Percentiles rank a stretch among this genome's conserved stretches.
Evolutionary conservation across 129 eudicot species (phyloP).

Genomic region (Ambrosia trifida): DNA sequence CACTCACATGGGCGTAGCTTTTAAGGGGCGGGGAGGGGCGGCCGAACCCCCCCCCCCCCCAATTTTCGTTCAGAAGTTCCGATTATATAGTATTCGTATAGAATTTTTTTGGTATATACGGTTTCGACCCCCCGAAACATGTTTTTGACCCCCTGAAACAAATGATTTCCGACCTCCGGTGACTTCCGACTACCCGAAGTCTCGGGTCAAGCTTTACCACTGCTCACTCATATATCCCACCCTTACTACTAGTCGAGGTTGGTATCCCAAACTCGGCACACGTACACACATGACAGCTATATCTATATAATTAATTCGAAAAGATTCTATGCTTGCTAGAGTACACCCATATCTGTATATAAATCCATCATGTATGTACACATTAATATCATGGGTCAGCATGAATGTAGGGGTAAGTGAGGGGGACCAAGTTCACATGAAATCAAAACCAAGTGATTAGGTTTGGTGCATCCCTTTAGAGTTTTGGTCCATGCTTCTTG

Average conservation of each 20-base stretch:
- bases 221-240: not conserved
- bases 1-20: no score
- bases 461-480: not conserved
- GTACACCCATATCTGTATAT: not conserved
- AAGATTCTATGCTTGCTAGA: slow-evolving; percentile 2
- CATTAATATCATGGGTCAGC: slow-evolving; percentile 4
- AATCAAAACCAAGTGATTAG: not conserved
- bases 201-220: no score
- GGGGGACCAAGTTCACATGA: slow-evolving; percentile 9
- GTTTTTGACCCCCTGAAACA: no score
- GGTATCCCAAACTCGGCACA: not conserved
- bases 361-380: not conserved
- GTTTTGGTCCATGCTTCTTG: slow-evolving; percentile 11
- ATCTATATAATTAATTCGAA: not conserved
- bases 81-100: no score
- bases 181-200: no score
- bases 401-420: not conserved
- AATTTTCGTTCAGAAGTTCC: no score
- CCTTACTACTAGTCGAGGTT: not conserved
- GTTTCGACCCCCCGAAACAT: no score
- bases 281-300: not conserved
- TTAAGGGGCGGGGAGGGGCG: no score
- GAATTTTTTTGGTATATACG: no score
- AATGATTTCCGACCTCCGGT: no score
- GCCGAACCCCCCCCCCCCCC: no score